phyloP scores from a whole-genome alignment of 768 basidiomycete genomes.

The Lactarius akahatsu region DNA sequence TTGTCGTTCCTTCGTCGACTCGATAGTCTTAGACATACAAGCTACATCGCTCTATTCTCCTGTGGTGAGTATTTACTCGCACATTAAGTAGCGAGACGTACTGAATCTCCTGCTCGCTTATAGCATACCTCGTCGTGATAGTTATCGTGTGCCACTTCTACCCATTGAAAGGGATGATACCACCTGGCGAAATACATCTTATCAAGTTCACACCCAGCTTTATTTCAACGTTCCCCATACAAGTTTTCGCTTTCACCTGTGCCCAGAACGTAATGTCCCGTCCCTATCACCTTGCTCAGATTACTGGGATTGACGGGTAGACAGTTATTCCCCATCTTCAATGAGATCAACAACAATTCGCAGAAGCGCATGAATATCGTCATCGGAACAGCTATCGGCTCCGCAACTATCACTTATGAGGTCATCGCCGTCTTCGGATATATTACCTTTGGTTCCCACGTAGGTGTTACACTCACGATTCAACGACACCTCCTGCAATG shows the following conservation, averaged over 20 bases:
- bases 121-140: conserved; percentile 76
- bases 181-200: conserved; percentile 64
- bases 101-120: conserved; percentile 4
- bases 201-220: conserved; percentile 77
- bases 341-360: conserved; percentile 80
- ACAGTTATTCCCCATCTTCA: conserved; percentile 91
- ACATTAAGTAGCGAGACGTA: conserved; percentile 1
- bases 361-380: conserved; percentile 86
- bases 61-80: conserved; percentile 57
- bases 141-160: conserved; percentile 79
- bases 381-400: conserved; percentile 83
- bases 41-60: conserved; percentile 87
- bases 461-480: conserved; percentile 34
- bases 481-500: background rate
- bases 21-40: conserved; percentile 86
- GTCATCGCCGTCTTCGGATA: conserved; percentile 88
- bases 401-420: conserved; percentile 82
- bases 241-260: conserved; percentile 91
- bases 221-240: conserved; percentile 86
- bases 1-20: conserved; percentile 80
- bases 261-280: conserved; percentile 74
- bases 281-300: background rate
- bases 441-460: conserved; percentile 88
- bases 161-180: conserved; percentile 62
- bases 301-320: conserved; percentile 12